Evolutionary conservation across 768 basidiomycete genomes (phyloP), one percentile per base, ranked within the genome.

Genomic region (Naganishia friedmannii): DNA sequence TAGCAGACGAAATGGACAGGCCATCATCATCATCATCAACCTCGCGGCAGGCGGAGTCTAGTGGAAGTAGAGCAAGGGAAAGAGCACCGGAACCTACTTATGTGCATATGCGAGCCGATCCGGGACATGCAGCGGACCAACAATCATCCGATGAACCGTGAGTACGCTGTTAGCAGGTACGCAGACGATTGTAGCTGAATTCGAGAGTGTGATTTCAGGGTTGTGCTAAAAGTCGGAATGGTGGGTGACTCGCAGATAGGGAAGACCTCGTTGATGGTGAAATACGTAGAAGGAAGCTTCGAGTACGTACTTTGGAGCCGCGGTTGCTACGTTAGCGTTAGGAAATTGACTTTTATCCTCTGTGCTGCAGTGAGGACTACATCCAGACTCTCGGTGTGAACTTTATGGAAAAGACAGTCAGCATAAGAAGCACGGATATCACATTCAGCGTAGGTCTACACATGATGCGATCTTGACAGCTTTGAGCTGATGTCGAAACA

Each of bases 381-480:
- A 97, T 99, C 81, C 95, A 97, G 87, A 97, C 95, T 83, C 89
- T 99, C 83, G 95, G 95, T 85, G 93, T 97, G 84, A 97, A 97
- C 83, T 98, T 98, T 83, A 98, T 98, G 96, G 95, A 99, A 85
- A 99, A 99, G 86, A 96, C 95, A 19, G 97, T 99, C 77, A 90
- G 91, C 68, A 95, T 99, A 75, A 89, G 96, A 75, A 89, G 94
- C 82, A 98, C 96, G 70, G 96, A 95, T 68, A 98, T 99, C 82
- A 97, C 95, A 2, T 98, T 99, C 84, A 97, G 94, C 73, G 81
- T 80, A 55, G 66, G 81, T n/a, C 26, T n/a, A n/a, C 13, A 3
- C 15, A 51, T n/a, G 17, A n/a, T 23, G 21, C 26, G 39, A 26
- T 28, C 21, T 12, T n/a, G 26, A 37, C 15, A 21, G 1, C n/a